These are phyloP conservation scores for Cercospora sp. DNA, from an alignment of 2,329 filamentous ascomycete genomes.

Conservation along the genomic window DNA sequence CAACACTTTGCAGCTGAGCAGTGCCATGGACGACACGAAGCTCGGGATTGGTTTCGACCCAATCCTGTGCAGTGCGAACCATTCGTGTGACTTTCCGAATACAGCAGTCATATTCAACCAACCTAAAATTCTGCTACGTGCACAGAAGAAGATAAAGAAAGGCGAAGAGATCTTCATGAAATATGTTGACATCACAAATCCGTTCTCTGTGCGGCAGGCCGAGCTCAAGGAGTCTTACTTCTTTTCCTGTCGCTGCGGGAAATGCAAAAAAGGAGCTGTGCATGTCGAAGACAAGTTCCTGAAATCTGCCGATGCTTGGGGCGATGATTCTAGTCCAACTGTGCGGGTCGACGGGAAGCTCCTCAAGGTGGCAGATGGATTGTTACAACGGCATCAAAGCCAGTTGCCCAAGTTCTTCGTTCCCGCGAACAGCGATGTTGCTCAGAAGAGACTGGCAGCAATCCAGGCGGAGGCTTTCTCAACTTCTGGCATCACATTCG, in stretches of 20 bases:
- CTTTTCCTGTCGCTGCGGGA: slow-evolving; percentile 58
- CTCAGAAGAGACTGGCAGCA: slow-evolving; percentile 28
- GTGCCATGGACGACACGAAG: slow-evolving; percentile 54
- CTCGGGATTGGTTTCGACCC: slow-evolving; percentile 62
- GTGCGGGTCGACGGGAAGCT: slow-evolving; percentile 31
- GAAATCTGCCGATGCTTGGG: slow-evolving; percentile 21
- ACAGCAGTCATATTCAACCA: slow-evolving; percentile 59
- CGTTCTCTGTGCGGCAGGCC: slow-evolving; percentile 51
- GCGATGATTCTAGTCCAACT: slow-evolving; percentile 25
- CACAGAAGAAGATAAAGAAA: slow-evolving; percentile 53
- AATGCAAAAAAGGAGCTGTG: slow-evolving; percentile 47
- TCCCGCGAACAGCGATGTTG: slow-evolving; percentile 20
- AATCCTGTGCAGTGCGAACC: slow-evolving; percentile 57
- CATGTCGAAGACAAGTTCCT: slow-evolving; percentile 47
- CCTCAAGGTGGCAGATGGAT: slow-evolving; percentile 25
- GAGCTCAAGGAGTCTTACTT: slow-evolving; percentile 58
- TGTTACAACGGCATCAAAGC: slow-evolving; percentile 28
- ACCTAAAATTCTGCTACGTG: slow-evolving; percentile 51
- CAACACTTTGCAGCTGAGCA: slow-evolving; percentile 61
- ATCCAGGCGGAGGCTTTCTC: slow-evolving; percentile 33
- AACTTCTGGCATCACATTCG: slow-evolving; percentile 30
- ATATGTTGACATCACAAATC: slow-evolving; percentile 60
- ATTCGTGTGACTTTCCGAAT: slow-evolving; percentile 61
- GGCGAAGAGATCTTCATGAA: slow-evolving; percentile 62
- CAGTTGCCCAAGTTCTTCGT: slow-evolving; percentile 27